Conservation (phyloP, 768 basidiomycete species). For the Lentinula edodes region DNA sequence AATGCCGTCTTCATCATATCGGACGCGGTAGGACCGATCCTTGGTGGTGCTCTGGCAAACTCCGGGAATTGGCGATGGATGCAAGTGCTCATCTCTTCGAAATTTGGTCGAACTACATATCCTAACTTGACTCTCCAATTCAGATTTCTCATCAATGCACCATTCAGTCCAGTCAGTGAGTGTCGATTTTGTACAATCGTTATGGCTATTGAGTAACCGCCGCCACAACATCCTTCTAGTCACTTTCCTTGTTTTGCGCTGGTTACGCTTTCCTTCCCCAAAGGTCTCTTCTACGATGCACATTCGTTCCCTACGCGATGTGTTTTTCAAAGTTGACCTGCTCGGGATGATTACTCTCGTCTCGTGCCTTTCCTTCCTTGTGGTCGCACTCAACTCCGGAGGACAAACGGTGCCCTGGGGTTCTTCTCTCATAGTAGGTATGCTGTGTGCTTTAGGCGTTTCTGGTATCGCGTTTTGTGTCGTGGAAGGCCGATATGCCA, state of each 20-base stretch:
- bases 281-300: slow-evolving; percentile 3
- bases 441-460: slow-evolving; percentile 16
- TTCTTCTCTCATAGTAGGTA: slow-evolving; percentile 18
- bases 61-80: slow-evolving; percentile 25
- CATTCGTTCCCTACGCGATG: slow-evolving; percentile 7
- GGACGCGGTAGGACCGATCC: slow-evolving; percentile 20
- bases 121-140: neutral
- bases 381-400: slow-evolving; percentile 21
- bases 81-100: slow-evolving; percentile 7
- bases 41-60: slow-evolving; percentile 18
- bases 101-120: neutral
- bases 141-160: slow-evolving; percentile 20
- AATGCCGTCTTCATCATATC: slow-evolving; percentile 19
- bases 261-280: slow-evolving; percentile 14
- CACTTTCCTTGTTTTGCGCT: slow-evolving; percentile 14
- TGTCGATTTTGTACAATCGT: neutral
- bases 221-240: slow-evolving; percentile 8
- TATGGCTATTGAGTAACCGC: neutral
- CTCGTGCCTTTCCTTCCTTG: slow-evolving; percentile 16
- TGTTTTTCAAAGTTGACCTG: slow-evolving; percentile 14
- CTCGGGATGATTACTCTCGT: slow-evolving; percentile 19
- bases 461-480: slow-evolving; percentile 16
- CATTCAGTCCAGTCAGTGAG: slow-evolving; percentile 20
- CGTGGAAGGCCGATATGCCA: slow-evolving; percentile 14
- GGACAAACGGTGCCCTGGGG: slow-evolving; percentile 20